These are phyloP conservation scores for Nitzschia inconspicua DNA, from an alignment of 108 stramenopile genomes.

Conservation along the genomic window DNA sequence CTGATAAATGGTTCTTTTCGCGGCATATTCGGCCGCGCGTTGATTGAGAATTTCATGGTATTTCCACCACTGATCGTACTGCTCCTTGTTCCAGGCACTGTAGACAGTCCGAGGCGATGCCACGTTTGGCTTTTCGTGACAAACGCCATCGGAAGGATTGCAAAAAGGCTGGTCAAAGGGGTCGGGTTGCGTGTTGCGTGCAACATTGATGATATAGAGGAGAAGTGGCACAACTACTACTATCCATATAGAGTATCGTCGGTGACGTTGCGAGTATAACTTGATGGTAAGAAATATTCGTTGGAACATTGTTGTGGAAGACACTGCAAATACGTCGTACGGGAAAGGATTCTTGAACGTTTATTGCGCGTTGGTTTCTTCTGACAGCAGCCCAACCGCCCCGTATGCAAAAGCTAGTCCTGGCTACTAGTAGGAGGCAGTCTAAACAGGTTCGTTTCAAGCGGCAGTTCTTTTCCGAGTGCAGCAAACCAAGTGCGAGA, in stretches of 20 bases:
- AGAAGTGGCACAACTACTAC: not conserved
- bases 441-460: too few relatives aligned
- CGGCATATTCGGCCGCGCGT: slow-evolving; percentile 17
- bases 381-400: not conserved
- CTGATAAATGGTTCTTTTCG: not conserved
- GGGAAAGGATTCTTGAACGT: not conserved
- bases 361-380: not conserved
- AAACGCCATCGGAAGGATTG: slow-evolving; percentile 22
- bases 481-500: too few relatives aligned
- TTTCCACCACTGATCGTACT: slow-evolving; percentile 30
- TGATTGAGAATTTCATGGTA: slow-evolving; percentile 7
- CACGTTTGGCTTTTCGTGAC: slow-evolving; percentile 28
- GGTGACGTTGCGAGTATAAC: not conserved
- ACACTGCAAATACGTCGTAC: not conserved
- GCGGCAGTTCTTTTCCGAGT: too few relatives aligned
- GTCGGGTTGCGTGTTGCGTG: not conserved
- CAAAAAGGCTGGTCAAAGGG: slow-evolving; percentile 25
- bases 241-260: not conserved
- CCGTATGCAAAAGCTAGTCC: too few relatives aligned
- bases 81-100: slow-evolving; percentile 24
- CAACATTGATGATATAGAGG: not conserved
- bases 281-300: not conserved
- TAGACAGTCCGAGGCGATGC: slow-evolving; percentile 38
- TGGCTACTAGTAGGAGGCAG: too few relatives aligned
- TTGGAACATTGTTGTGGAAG: not conserved